Base-by-base conservation (phyloP, 169 alveolate genomes). In the Eimeria maxima region DNA sequence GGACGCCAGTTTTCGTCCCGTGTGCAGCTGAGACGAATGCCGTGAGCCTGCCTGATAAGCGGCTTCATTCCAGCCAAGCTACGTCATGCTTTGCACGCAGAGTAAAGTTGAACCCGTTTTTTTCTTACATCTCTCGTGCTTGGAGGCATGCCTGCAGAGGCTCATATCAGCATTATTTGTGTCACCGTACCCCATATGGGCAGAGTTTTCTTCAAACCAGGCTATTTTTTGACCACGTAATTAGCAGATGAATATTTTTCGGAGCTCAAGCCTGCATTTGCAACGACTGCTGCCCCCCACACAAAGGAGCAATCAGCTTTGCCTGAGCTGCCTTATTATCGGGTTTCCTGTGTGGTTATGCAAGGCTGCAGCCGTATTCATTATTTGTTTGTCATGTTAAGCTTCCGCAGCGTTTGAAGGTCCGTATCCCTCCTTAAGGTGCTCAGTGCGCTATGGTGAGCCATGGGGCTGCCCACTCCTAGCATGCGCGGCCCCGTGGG, bases 391-490 rank as follows among this genome's bases (percentile, higher is more conserved):
- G n/a, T 5, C 81, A 71, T 29, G 16, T 4, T 33, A 71, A 33
- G 1, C 53, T 3, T 71, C 50, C 13, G 4, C 42, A 16, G 24
- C 11, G 33, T 42, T n/a, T 18, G 67, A 6, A 76, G 27, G 13
- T 22, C 44, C 24, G 44, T 24, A 7, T 24, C 1, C 47, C 42
- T 24, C 13, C 24, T 8, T 7, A 20, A 24, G 42, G 57, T 24
- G 27, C 20, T 16, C 24, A 10, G 65, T 45, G 45, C 47, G 63
- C 44, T 4, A n/a, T 47, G 50, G 55, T 42, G 86, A 44, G 33
- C 55, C 86, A 74, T 74, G 88, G 88, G 88, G 88, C 88, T 76
- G 88, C 88, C 88, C 88, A 7, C 88, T 76, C 4, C 22, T 42
- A 0, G 86, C 86, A 76, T 76, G 88, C 88, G 22, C 63, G 44